Percentiles rank a stretch among this genome's conserved stretches.
phyloP scores from a whole-genome alignment of 2,329 filamentous ascomycete genomes.

The Hortaea werneckii region DNA sequence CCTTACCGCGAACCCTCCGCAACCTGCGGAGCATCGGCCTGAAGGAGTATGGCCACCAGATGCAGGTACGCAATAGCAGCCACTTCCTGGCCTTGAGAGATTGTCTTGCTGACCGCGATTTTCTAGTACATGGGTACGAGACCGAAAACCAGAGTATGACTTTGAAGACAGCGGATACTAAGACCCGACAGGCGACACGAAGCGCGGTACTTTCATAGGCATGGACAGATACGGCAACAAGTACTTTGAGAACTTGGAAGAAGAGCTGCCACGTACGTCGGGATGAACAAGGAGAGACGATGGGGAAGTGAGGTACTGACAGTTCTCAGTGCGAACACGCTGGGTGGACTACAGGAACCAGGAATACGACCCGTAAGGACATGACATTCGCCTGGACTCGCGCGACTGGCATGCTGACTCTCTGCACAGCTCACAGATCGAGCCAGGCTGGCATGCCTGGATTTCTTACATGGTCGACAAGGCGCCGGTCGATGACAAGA shows the following conservation, averaged over 20 bases:
- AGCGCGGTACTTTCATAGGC: conserved; percentile 77
- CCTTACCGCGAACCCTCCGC: conserved; percentile 70
- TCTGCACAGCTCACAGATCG: conserved; percentile 59
- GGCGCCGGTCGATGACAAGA: conserved; percentile 65
- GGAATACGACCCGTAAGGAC: conserved; percentile 64
- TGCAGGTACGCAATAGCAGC: conserved; percentile 58
- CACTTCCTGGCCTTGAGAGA: too few species aligned
- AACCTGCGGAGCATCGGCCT: conserved; percentile 81
- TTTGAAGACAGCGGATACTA: conserved; percentile 11
- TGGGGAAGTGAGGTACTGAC: not conserved
- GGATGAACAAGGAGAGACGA: not conserved
- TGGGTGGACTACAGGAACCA: conserved; percentile 95
- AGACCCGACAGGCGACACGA: conserved; percentile 71
- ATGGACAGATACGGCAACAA: conserved; percentile 92
- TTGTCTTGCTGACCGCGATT: too few species aligned
- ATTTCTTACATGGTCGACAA: conserved; percentile 88
- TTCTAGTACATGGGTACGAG: conserved; percentile 27
- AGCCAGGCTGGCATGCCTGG: conserved; percentile 98
- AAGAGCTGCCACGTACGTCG: conserved; percentile 79
- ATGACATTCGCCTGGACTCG: not conserved
- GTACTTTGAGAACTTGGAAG: conserved; percentile 82
- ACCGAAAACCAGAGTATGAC: not conserved
- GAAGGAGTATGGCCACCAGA: conserved; percentile 87
- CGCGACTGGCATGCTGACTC: conserved; percentile 27
- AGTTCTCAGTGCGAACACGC: conserved; percentile 66